Base-by-base conservation (phyloP, 306 rosid genomes). In the Comarum palustre region DNA sequence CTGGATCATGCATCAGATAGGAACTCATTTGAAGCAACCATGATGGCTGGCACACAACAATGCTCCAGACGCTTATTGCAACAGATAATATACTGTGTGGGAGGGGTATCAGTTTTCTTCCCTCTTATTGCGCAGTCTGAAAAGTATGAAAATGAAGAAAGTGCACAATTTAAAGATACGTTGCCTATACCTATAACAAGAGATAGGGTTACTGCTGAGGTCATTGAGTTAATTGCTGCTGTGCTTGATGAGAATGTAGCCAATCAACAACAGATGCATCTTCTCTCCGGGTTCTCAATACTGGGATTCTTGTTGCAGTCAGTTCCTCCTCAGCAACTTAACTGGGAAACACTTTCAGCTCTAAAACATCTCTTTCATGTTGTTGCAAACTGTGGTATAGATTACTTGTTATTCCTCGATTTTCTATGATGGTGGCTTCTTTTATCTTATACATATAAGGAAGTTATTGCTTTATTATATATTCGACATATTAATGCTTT, bases 181-280 rank as follows among this genome's bases (percentile, higher is more conserved):
- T 73, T 75, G 71, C 75, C 78, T 60, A 25, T 81, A 42, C 87
- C 74, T 80, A 77, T 73, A 45, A 74, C 78, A 20, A 86, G 83
- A 79, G 89, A 88, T 79, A 82, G 83, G n/a, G 78, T 89, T 78
- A 85, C 83, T 66, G 87, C 96, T 76, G 90, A 89, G 81, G 96
- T 91, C 38, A 85, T 94, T 79, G 93, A 94, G 85, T 88, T 94
- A 59, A 88, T 94, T 69, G 97, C 97, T 68, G 89, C 92, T 74
- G 92, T 91, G 64, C 85, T 94, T 42, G 98, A 94, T 73, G 98
- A 94, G 73, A 94, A 91, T 82, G 69, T 88, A 66, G 91, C 95
- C 74, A 94, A 91, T 84, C 98, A 91, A 71, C 98, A 94, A 71
- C 98, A 94, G 80, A 94, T 94, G 98, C 92, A 89, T 90, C 88